Evolutionary conservation across 2,329 filamentous ascomycete species (phyloP), one percentile per base, ranked within the genome.

Genomic region (Stylonectria norvegica): DNA sequence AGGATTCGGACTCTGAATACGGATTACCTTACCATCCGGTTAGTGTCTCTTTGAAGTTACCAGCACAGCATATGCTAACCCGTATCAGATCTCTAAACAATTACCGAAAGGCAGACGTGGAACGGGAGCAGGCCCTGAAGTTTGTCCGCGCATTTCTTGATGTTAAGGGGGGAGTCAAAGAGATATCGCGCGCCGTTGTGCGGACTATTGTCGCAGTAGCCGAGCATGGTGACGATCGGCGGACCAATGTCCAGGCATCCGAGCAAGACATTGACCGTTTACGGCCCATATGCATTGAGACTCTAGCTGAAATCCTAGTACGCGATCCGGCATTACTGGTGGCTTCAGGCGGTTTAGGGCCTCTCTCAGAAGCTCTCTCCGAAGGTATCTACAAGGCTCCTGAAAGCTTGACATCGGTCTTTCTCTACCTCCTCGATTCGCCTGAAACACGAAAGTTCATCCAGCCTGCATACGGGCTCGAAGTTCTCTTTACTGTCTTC

Each of bases 121-220:
- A 98, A 68, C 80, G 94, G 38, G 93, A 98, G 64, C 93, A 98
- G 66, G 93, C 93, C 10, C 72, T 98, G 56, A 98, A 98, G 62
- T 96, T 98, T 61, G 84, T 97, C 18, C 81, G 93, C 43, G 88
- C 90, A 8, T 98, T 98, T 58, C 71, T 98, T 3, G 93, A 98
- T 60, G 89, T 97, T 49, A 96, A 96, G 60, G 88, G 89, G 48
- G 93, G 93, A 9, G 83, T 94, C 7, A 78, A 80, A 48, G 91
- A 98, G 61, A 78, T 98, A 23, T 94, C 93, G 2, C 79, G 86
- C 43, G 84, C 88, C 1, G 82, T 98, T 15, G 86, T 95, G 6
- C 81, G 93, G 39, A 93, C 91, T 5, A 83, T 98, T 42, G 88
- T 93, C 20, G 86, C 93, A 4, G 85, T 97, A 34, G 91, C 93